Evolutionary conservation across 352 stramenopile species (phyloP).

Genomic region (Phytophthora chlamydospora): DNA sequence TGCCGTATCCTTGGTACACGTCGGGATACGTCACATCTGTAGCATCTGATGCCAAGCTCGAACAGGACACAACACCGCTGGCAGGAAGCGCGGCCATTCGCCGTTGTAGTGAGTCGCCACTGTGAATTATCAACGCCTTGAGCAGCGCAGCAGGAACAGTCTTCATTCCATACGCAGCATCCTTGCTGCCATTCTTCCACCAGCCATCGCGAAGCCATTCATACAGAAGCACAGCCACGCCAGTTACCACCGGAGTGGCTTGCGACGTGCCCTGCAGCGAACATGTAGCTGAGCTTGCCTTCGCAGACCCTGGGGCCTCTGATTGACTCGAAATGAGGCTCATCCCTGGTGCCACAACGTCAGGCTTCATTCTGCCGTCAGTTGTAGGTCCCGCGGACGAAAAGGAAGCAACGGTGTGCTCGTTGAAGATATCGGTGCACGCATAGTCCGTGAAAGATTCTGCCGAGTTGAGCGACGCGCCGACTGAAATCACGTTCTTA

Average conservation of each 20-base stretch:
- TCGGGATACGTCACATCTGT: slow-evolving; percentile 60
- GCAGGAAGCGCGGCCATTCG: slow-evolving; percentile 48
- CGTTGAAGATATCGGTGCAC: slow-evolving; percentile 74
- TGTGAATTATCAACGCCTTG: slow-evolving; percentile 87
- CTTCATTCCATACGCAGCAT: slow-evolving; percentile 58
- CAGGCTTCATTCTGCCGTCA: slow-evolving; percentile 87
- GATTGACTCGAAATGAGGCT: slow-evolving; percentile 79
- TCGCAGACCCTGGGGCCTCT: slow-evolving; percentile 53
- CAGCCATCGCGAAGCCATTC: slow-evolving; percentile 84
- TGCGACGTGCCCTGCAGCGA: slow-evolving; percentile 82
- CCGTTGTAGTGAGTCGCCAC: slow-evolving; percentile 56
- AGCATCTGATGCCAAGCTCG: slow-evolving; percentile 32
- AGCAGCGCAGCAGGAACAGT: slow-evolving; percentile 72
- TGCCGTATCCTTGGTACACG: slow-evolving; percentile 82
- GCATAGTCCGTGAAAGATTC: slow-evolving; percentile 51
- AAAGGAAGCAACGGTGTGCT: slow-evolving; percentile 82
- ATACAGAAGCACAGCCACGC: slow-evolving; percentile 73
- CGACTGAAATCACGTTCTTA: slow-evolving; percentile 88
- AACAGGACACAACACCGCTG: slow-evolving; percentile 60
- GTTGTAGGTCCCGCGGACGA: slow-evolving; percentile 81
- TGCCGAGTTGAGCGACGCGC: slow-evolving; percentile 72
- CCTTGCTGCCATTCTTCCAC: slow-evolving; percentile 71
- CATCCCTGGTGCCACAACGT: slow-evolving; percentile 88
- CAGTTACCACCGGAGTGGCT: slow-evolving; percentile 75
- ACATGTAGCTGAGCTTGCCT: slow-evolving; percentile 62